Evolutionary conservation across 441 rosid genomes (phyloP).

Genomic region (Breynia disticha): DNA sequence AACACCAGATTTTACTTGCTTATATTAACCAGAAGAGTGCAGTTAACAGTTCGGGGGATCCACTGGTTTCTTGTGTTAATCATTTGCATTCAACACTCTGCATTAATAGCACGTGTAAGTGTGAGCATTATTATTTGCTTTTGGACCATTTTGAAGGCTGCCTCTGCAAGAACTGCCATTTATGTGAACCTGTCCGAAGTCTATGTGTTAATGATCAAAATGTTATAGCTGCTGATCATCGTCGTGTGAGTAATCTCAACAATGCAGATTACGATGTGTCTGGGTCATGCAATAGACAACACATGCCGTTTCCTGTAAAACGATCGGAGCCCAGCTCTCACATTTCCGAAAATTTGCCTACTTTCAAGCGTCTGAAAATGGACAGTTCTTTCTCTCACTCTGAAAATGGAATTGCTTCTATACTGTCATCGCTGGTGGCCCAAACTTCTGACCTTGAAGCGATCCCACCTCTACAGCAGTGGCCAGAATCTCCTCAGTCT

Average conservation of each 20-base stretch:
- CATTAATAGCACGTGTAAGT: constrained; percentile 17
- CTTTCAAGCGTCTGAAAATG: constrained; percentile 27
- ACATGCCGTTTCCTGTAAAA: constrained; percentile 19
- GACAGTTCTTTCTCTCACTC: constrained; percentile 14
- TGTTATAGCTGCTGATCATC: constrained; percentile 4
- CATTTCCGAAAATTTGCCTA: constrained; percentile 17
- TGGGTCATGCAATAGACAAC: constrained; percentile 16
- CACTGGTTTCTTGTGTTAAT: constrained; percentile 20
- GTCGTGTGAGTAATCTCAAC: constrained; percentile 6
- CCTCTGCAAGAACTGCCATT: constrained; percentile 13
- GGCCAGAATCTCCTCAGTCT: constrained; percentile 31
- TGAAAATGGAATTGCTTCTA: constrained; percentile 15
- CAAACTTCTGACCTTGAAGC: constrained; percentile 16
- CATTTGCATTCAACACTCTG: constrained; percentile 27
- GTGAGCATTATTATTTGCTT: constrained; percentile 14
- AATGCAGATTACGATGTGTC: constrained; percentile 7
- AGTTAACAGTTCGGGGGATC: constrained; percentile 3
- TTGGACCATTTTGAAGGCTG: constrained; percentile 29
- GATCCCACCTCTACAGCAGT: constrained; percentile 25
- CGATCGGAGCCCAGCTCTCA: constrained; percentile 21
- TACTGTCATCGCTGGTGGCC: constrained; percentile 12
- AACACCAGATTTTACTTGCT: constrained; percentile 18
- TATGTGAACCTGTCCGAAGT: constrained; percentile 21
- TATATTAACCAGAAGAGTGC: constrained; percentile 23
- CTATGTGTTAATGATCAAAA: constrained; percentile 4